Evolutionary conservation across 306 rosid species (phyloP).

Genomic region (Fragaria iinumae): DNA sequence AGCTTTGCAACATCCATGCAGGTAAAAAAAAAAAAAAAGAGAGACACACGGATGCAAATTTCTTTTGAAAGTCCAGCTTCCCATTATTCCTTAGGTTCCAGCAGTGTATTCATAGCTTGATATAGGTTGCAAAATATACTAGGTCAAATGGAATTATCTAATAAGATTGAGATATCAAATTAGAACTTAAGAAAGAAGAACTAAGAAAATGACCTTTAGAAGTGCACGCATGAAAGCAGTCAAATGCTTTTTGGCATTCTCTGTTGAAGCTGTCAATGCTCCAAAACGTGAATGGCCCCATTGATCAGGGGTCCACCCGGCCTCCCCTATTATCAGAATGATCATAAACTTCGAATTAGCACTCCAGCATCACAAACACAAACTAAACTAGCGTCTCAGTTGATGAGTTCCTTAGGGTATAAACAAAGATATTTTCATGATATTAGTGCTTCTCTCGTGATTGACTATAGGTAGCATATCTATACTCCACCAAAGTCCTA

Average conservation of each 20-base stretch:
- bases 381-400: slow-evolving; percentile 8
- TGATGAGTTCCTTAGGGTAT: not conserved
- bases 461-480: not conserved
- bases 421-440: not conserved
- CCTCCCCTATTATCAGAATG: slow-evolving; percentile 69
- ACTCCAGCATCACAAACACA: slow-evolving; percentile 22
- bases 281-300: slow-evolving; percentile 83
- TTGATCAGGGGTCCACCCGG: slow-evolving; percentile 96
- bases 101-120: not conserved
- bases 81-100: not conserved
- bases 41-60: not conserved
- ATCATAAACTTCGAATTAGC: slow-evolving; percentile 27
- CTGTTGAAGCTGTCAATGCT: slow-evolving; percentile 48
- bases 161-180: not conserved
- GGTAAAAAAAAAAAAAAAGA: not conserved
- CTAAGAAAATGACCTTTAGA: slow-evolving; percentile 57
- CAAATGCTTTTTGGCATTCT: slow-evolving; percentile 62
- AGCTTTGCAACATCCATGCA: not conserved
- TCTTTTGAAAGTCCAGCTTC: too few species aligned
- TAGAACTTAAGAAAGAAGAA: slow-evolving; percentile 11
- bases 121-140: not conserved
- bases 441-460: not conserved
- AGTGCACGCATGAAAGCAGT: slow-evolving; percentile 76
- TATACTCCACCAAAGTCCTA: not conserved
- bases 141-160: not conserved